phyloP scores from a whole-genome alignment of 2,329 filamentous ascomycete species.

The Fusarium beomiforme region DNA sequence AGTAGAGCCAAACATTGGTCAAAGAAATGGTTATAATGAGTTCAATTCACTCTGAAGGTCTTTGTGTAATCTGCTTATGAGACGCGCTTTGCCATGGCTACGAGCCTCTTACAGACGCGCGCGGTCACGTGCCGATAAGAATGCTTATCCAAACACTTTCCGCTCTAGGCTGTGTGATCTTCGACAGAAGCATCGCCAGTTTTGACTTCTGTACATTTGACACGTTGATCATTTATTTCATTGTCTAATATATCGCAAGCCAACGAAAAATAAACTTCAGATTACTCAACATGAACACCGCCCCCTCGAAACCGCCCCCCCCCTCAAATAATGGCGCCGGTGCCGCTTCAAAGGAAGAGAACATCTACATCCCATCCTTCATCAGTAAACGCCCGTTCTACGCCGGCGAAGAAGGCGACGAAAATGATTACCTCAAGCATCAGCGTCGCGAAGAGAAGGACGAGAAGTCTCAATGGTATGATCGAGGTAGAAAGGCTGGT shows the following conservation, averaged over 20 bases:
- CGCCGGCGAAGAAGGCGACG: conserved; percentile 79
- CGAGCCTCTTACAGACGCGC: conserved; percentile 1
- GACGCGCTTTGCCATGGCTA: conserved; percentile 23
- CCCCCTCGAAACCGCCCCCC: conserved; percentile 48
- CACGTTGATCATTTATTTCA: neutral
- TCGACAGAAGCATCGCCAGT: neutral
- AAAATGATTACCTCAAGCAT: conserved; percentile 94
- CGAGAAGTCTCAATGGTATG: conserved; percentile 88
- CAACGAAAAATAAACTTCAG: neutral
- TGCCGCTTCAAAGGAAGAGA: conserved; percentile 80
- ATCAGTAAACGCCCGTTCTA: conserved; percentile 99
- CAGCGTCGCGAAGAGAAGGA: conserved; percentile 75
- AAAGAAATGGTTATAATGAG: neutral
- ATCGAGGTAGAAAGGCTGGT: conserved; percentile 83
- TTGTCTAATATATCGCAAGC: neutral
- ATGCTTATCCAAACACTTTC: conserved; percentile 29
- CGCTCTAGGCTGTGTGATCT: conserved; percentile 1
- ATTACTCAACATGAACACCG: conserved; percentile 35
- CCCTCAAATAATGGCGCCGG: conserved; percentile 48
- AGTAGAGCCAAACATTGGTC: neutral
- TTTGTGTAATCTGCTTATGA: neutral
- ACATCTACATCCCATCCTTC: conserved; percentile 98
- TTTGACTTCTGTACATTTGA: neutral
- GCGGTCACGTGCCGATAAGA: conserved; percentile 35
- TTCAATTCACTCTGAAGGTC: neutral